A percentile compares a stretch with the other conserved stretches of the same genome.
Conservation (phyloP, 495 filamentous ascomycete genomes). For the Penicillium paxilli region DNA sequence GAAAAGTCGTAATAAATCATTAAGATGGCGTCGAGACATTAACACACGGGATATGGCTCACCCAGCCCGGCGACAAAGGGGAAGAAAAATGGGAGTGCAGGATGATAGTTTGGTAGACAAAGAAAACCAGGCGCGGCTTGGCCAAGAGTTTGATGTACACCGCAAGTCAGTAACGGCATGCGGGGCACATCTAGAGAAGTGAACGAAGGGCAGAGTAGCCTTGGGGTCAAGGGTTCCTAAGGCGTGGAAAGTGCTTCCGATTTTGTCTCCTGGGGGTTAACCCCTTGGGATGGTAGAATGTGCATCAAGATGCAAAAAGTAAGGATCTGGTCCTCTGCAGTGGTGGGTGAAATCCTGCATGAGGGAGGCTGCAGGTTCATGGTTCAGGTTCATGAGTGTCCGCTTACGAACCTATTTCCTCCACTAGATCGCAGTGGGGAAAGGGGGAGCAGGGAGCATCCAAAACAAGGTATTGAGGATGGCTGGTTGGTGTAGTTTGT, state of each 20-base stretch:
- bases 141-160: slow-evolving; percentile 19
- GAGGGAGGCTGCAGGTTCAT: not conserved
- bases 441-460: not conserved
- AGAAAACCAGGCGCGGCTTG: not conserved
- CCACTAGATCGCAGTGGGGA: not conserved
- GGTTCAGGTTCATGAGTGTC: not conserved
- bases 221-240: not conserved
- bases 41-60: slow-evolving; percentile 8
- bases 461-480: not conserved
- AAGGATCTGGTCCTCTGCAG: slow-evolving; percentile 4
- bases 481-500: not conserved
- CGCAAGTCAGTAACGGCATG: slow-evolving; percentile 7
- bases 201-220: not conserved
- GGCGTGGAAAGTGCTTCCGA: too few relatives aligned
- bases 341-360: slow-evolving; percentile 1
- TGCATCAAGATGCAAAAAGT: slow-evolving; percentile 7
- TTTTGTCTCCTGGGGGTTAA: too few relatives aligned
- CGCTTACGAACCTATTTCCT: not conserved
- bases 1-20: slow-evolving; percentile 27
- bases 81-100: slow-evolving; percentile 1
- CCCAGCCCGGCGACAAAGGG: slow-evolving; percentile 11
- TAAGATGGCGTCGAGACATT: slow-evolving; percentile 25
- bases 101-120: not conserved
- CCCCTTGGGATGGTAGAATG: slow-evolving; percentile 4
- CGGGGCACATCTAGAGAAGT: slow-evolving; percentile 4